Evolutionary conservation across 2,329 filamentous ascomycete species (phyloP).

Genomic region (Leptosphaerulina australis): DNA sequence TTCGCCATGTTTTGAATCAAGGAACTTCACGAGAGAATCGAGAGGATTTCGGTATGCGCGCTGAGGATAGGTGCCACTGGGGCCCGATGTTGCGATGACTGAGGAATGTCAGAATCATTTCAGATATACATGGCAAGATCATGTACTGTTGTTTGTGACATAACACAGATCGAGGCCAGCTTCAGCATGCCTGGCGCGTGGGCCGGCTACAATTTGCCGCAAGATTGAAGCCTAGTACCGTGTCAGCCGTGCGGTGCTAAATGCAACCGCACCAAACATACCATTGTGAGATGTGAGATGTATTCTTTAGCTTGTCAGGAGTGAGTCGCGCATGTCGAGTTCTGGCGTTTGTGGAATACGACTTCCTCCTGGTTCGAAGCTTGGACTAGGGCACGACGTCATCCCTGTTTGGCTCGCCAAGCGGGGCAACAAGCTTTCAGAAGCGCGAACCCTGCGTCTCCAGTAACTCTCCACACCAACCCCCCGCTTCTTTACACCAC

Average conservation of each 20-base stretch:
- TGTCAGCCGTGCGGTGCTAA: slow-evolving; percentile 5
- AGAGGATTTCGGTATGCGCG: slow-evolving; percentile 93
- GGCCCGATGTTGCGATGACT: slow-evolving; percentile 79
- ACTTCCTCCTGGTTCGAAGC: slow-evolving; percentile 17
- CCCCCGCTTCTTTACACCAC: not conserved
- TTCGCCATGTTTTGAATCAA: slow-evolving; percentile 77
- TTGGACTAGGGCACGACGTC: slow-evolving; percentile 17
- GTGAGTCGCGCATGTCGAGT: slow-evolving; percentile 13
- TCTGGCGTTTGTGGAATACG: slow-evolving; percentile 11
- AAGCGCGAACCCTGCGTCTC: slow-evolving; percentile 18
- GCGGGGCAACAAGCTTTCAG: slow-evolving; percentile 18
- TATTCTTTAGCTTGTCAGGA: slow-evolving; percentile 3
- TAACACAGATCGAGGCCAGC: slow-evolving; percentile 94
- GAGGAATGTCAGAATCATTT: slow-evolving; percentile 47
- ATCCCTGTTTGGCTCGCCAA: slow-evolving; percentile 15
- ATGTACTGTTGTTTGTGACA: slow-evolving; percentile 77
- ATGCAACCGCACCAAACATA: not conserved
- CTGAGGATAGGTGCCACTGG: slow-evolving; percentile 86
- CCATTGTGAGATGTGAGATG: slow-evolving; percentile 1
- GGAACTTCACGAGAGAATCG: slow-evolving; percentile 82
- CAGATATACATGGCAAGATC: slow-evolving; percentile 31
- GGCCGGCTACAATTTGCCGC: slow-evolving; percentile 89
- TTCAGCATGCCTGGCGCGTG: slow-evolving; percentile 81
- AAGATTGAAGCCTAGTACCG: slow-evolving; percentile 60
- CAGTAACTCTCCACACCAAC: slow-evolving; percentile 4